These are phyloP conservation scores for Angophora floribunda DNA, from an alignment of 345 rosid species.

Conservation along the genomic window DNA sequence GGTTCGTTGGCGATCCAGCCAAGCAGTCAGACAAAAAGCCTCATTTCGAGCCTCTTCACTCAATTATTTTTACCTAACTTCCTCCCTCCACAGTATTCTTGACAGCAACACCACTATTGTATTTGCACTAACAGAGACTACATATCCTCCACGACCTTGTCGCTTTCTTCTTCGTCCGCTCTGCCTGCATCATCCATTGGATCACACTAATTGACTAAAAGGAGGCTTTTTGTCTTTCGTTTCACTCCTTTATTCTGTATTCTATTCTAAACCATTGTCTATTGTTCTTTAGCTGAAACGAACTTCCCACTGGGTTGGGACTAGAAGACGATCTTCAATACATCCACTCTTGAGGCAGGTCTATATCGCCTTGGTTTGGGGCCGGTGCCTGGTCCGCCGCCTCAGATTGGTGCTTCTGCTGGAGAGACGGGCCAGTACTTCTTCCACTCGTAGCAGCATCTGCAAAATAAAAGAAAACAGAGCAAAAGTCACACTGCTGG, in stretches of 20 bases:
- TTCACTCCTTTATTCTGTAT: not conserved
- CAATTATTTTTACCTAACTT: not conserved
- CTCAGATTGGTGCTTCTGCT: slow-evolving; percentile 18
- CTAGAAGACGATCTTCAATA: slow-evolving; percentile 17
- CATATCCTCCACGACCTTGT: not conserved
- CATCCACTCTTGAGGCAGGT: slow-evolving; percentile 80
- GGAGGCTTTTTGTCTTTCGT: not conserved
- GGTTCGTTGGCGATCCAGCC: not conserved
- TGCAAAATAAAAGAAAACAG: not conserved
- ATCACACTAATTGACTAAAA: not conserved
- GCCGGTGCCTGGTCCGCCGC: slow-evolving; percentile 25
- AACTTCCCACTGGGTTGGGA: not conserved
- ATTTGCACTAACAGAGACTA: not conserved
- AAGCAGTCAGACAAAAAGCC: not conserved
- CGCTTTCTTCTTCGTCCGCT: not conserved
- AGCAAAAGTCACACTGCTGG: not conserved
- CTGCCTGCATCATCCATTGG: not conserved
- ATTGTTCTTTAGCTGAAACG: not conserved
- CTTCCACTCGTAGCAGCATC: slow-evolving; percentile 22
- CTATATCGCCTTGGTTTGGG: slow-evolving; percentile 29
- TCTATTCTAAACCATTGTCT: not conserved
- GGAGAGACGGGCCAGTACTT: slow-evolving; percentile 12
- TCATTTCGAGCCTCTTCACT: not conserved
- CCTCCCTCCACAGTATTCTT: not conserved
- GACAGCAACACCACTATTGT: not conserved